Evolutionary conservation across 352 stramenopile species (phyloP).

Genomic region (Phytopythium cucurbitacearum): DNA sequence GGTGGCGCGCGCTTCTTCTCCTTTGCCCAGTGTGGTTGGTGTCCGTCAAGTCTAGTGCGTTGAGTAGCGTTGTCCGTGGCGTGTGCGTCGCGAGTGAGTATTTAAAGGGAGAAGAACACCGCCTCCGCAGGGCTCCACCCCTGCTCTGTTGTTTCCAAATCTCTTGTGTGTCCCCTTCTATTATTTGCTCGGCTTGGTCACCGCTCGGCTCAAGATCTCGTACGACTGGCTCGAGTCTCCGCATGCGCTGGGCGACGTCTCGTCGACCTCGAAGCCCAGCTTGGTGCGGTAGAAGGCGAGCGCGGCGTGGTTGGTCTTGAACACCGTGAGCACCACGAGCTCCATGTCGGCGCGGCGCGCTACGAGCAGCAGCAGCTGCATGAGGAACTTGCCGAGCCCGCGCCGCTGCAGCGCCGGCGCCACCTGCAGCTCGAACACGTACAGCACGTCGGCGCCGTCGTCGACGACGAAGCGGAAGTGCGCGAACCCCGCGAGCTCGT

Average conservation of each 20-base stretch:
- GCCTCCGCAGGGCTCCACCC: background rate
- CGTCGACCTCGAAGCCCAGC: slow-evolving; percentile 87
- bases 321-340: slow-evolving; percentile 93
- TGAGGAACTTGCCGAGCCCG: slow-evolving; percentile 89
- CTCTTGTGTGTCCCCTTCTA: background rate
- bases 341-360: slow-evolving; percentile 75
- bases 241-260: slow-evolving; percentile 83
- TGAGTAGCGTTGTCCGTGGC: too few relatives aligned
- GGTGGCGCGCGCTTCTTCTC: background rate
- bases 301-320: slow-evolving; percentile 85
- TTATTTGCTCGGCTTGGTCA: background rate
- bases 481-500: slow-evolving; percentile 65
- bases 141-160: background rate
- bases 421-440: slow-evolving; percentile 95
- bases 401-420: slow-evolving; percentile 44
- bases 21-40: background rate
- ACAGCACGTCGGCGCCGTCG: slow-evolving; percentile 87
- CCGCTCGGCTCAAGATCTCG: slow-evolving; percentile 62
- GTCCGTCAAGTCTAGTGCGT: background rate
- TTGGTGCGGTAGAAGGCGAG: slow-evolving; percentile 89
- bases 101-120: slow-evolving; percentile 3
- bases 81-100: background rate
- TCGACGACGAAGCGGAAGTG: slow-evolving; percentile 94
- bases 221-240: slow-evolving; percentile 75
- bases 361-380: slow-evolving; percentile 86